Base-by-base conservation (phyloP, 225 moss, liverwort and hornwort genomes). In the Antitrichia curtipendula region DNA sequence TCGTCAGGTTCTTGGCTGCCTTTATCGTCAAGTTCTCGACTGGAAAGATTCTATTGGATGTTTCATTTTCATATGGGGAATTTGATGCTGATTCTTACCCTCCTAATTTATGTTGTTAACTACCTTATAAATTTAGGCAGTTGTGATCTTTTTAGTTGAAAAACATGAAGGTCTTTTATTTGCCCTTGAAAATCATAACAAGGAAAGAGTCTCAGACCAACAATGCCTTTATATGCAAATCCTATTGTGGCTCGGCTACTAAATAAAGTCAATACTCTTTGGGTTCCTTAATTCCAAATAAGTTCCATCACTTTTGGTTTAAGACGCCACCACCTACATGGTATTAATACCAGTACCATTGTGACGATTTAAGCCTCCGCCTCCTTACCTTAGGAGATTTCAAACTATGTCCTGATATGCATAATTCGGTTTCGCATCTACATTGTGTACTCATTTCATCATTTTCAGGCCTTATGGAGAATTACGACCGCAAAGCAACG, bases 401-500 rank as follows among this genome's bases (percentile, higher is more conserved):
- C 11, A 38, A 69, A 69, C 53, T 54, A 45, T n/a, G 31, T 31
- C 31, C 43, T 83, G 65, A 65, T 65, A 65, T 78, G 65, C 72
- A 41, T 85, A 71, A 50, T 85, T 22, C 36, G 57, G 75, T 52
- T 56, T 60, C 41, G 71, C 29, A 34, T 65, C 57, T 69, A 45
- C 36, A 65, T 78, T 84, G 29, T 83, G 17, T 83, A 47, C 34
- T 11, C 25, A 50, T 74, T 80, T 80, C 32, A 49, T 61, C n/a
- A 50, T 77, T 89, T 77, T 43, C 90, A 97, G 97, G 89, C 92
- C 96, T 71, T 96, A 93, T 73, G 95, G 78, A 86, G 97, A 96
- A 86, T 88, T 68, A 11, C 94, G 91, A 86, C 89, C 86, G 71
- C 94, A 93, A 64, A 95, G 92, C 81, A 89, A 90, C 88, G 93